phyloP scores from a whole-genome alignment of 1,284 basidiomycete genomes.

The Naganishia sp. region DNA sequence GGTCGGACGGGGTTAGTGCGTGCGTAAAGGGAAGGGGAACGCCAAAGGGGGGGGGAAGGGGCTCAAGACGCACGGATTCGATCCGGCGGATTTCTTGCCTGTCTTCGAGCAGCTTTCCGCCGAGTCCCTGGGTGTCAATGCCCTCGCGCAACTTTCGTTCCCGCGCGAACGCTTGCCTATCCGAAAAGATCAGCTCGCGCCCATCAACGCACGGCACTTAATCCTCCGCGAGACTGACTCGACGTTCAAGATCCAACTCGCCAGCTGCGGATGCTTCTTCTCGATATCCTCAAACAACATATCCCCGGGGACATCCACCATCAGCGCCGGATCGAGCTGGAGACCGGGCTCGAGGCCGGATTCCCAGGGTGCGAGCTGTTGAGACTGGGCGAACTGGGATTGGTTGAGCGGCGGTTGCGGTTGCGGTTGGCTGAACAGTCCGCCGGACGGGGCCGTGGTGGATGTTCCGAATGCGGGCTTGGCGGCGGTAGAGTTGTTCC shows the following conservation, averaged over 20 bases:
- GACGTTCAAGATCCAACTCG: slow-evolving; percentile 28
- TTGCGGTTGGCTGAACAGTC: slow-evolving; percentile 5
- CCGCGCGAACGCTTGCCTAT: slow-evolving; percentile 26
- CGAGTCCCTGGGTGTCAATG: slow-evolving; percentile 28
- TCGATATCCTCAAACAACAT: slow-evolving; percentile 34
- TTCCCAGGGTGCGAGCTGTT: slow-evolving; percentile 30
- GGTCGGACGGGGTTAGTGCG: not conserved
- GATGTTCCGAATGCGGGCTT: not conserved
- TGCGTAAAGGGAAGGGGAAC: not conserved
- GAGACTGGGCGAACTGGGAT: slow-evolving; percentile 21
- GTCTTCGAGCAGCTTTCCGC: slow-evolving; percentile 26
- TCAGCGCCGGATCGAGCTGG: slow-evolving; percentile 27
- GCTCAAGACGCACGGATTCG: slow-evolving; percentile 14
- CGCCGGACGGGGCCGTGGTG: not conserved
- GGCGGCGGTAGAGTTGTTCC: slow-evolving; percentile 4
- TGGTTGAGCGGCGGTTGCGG: slow-evolving; percentile 4
- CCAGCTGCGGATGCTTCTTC: slow-evolving; percentile 27
- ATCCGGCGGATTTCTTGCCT: slow-evolving; percentile 27
- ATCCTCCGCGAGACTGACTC: slow-evolving; percentile 6
- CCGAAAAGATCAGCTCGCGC: not conserved
- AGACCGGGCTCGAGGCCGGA: slow-evolving; percentile 25
- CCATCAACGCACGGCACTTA: not conserved
- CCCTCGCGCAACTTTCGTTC: slow-evolving; percentile 28
- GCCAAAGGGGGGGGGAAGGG: not conserved
- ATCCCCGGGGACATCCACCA: slow-evolving; percentile 29